Conservation (phyloP, 1,139 yeast genomes). For the Geotrichum aggregatum region DNA sequence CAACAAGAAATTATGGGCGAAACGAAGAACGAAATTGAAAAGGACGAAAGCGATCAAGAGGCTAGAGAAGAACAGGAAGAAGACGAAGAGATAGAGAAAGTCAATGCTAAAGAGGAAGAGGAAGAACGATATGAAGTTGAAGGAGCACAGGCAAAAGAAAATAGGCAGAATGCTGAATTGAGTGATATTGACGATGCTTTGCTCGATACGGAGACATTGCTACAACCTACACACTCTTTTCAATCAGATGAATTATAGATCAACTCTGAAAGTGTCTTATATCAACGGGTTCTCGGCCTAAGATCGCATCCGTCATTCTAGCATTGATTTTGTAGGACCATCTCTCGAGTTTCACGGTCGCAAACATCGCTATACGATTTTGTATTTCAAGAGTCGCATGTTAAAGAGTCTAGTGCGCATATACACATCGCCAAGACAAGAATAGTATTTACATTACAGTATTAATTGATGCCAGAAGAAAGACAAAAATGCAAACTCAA, state of each 20-base stretch:
- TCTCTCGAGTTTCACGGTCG: neutral
- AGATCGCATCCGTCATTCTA: too few relatives aligned
- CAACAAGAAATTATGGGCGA: slow-evolving; percentile 17
- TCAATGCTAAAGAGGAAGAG: slow-evolving; percentile 8
- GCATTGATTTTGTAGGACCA: neutral
- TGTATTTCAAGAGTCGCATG: neutral
- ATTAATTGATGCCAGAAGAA: too few relatives aligned
- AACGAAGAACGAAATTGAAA: slow-evolving; percentile 15
- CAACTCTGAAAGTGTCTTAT: neutral
- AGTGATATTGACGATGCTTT: neutral
- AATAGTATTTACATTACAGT: too few relatives aligned
- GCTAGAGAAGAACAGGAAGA: slow-evolving; percentile 22
- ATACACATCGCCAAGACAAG: too few relatives aligned
- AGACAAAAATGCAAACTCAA: too few relatives aligned
- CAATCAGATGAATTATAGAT: slow-evolving; percentile 4
- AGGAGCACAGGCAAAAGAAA: neutral
- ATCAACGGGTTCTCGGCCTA: neutral
- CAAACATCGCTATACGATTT: neutral
- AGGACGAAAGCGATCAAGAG: slow-evolving; percentile 18
- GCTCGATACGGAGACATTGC: too few relatives aligned
- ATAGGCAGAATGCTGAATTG: too few relatives aligned
- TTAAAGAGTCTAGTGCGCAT: neutral
- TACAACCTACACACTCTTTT: too few relatives aligned
- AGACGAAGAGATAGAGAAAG: slow-evolving; percentile 19
- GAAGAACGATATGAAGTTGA: slow-evolving; percentile 8